These are phyloP conservation scores for Neostapfia colusana DNA, from an alignment of 176 grass and related monocot species.

Conservation along the genomic window DNA sequence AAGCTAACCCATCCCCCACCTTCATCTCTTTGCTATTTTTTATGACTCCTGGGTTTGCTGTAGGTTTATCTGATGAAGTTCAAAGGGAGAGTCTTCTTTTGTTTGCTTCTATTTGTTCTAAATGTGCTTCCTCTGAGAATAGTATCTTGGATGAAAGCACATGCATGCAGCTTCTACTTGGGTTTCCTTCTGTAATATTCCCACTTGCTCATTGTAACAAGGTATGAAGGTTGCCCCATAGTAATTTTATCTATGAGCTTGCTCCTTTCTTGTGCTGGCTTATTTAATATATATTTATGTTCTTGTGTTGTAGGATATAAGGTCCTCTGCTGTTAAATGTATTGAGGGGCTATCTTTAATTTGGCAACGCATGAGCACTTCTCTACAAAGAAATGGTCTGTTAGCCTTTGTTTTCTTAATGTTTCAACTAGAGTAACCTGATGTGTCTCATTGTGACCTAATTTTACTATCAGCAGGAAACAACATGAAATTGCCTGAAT, in stretches of 20 bases:
- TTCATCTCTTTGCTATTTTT: conserved; percentile 10
- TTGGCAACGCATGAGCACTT: conserved; percentile 58
- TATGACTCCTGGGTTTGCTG: conserved; percentile 34
- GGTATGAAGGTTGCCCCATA: conserved; percentile 41
- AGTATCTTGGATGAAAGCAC: conserved; percentile 66
- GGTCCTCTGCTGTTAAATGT: conserved; percentile 68
- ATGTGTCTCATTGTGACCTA: conserved; percentile 24
- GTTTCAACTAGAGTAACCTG: conserved; percentile 13
- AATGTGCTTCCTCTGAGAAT: conserved; percentile 62
- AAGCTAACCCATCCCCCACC: not conserved
- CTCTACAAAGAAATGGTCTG: conserved; percentile 67
- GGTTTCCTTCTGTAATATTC: conserved; percentile 72
- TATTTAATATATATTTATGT: conserved; percentile 27
- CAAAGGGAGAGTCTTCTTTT: conserved; percentile 69
- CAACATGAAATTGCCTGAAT: conserved; percentile 49
- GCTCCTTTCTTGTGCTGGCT: conserved; percentile 1
- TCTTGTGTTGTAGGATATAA: conserved; percentile 65
- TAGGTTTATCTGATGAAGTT: conserved; percentile 58
- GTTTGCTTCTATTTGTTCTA: conserved; percentile 55
- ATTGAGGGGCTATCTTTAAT: conserved; percentile 64
- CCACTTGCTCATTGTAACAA: conserved; percentile 77
- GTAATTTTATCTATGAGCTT: conserved; percentile 19
- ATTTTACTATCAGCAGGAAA: conserved; percentile 59
- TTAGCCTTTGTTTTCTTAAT: conserved; percentile 24
- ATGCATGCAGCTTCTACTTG: conserved; percentile 61